Conservation (phyloP, 441 rosid species). For the Viola pubescens region DNA sequence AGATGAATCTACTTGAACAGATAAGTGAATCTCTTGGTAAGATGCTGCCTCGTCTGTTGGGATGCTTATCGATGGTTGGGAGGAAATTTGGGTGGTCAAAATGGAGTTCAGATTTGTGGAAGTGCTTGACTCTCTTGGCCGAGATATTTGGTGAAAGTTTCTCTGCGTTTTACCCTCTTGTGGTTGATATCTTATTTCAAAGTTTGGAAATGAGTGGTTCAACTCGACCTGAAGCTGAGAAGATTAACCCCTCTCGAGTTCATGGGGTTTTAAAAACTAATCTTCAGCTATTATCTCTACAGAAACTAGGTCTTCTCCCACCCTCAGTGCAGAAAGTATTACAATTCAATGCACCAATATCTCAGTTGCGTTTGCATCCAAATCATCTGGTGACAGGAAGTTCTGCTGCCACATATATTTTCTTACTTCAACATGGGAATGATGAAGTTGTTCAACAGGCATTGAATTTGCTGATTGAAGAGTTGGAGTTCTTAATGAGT, state of each 20-base stretch:
- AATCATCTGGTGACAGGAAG: conserved; percentile 81
- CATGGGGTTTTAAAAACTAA: conserved; percentile 92
- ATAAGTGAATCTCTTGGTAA: conserved; percentile 65
- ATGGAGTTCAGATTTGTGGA: conserved; percentile 88
- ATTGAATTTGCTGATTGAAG: conserved; percentile 47
- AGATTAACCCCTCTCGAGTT: conserved; percentile 67
- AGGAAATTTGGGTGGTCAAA: conserved; percentile 89
- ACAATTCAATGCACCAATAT: conserved; percentile 64
- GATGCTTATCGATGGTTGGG: conserved; percentile 73
- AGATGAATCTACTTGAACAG: conserved; percentile 74
- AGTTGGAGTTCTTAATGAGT: conserved; percentile 59
- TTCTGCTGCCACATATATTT: conserved; percentile 85
- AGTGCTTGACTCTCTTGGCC: conserved; percentile 92
- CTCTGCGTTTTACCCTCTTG: conserved; percentile 60
- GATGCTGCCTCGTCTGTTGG: conserved; percentile 83
- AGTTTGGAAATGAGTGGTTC: conserved; percentile 48
- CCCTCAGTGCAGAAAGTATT: conserved; percentile 66
- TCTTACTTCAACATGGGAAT: conserved; percentile 90
- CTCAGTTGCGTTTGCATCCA: conserved; percentile 81
- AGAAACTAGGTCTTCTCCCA: conserved; percentile 74
- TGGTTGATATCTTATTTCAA: conserved; percentile 69
- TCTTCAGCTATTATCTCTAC: conserved; percentile 88
- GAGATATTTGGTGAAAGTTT: conserved; percentile 85
- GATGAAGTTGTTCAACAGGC: conserved; percentile 76
- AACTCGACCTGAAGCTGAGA: conserved; percentile 42